phyloP scores from a whole-genome alignment of 441 rosid species.

The Aquilaria agallochum region DNA sequence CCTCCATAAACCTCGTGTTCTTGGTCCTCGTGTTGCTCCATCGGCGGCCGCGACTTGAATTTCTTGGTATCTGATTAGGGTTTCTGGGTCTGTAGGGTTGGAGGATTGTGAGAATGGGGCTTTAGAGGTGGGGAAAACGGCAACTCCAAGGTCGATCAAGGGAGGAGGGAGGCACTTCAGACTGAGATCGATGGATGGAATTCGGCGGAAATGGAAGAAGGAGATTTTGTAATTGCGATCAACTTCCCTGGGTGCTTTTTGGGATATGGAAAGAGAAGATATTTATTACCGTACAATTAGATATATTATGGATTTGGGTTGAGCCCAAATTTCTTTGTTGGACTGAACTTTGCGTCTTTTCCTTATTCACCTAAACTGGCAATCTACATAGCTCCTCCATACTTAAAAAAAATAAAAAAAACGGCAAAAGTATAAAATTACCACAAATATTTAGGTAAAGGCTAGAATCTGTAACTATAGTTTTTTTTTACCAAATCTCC shows the following conservation, averaged over 20 bases:
- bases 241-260: not conserved
- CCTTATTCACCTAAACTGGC: no score
- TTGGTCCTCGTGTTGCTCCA: slow-evolving; percentile 64
- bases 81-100: slow-evolving; percentile 21
- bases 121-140: not conserved
- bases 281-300: no score
- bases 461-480: no score
- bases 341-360: no score
- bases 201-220: slow-evolving; percentile 17
- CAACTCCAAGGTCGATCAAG: no score
- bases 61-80: not conserved
- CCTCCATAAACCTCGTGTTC: slow-evolving; percentile 81
- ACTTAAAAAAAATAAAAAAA: no score
- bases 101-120: not conserved
- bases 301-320: no score
- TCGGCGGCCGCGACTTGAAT: slow-evolving; percentile 15
- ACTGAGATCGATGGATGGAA: slow-evolving; percentile 14
- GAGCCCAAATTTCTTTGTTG: no score
- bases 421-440: no score
- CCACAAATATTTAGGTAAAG: no score
- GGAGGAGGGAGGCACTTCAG: not conserved
- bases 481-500: no score
- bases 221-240: slow-evolving; percentile 3
- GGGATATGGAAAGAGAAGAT: not conserved
- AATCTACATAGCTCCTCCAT: no score